phyloP scores from a whole-genome alignment of 148 eudicot species.

The Salicornia ramosissima region DNA sequence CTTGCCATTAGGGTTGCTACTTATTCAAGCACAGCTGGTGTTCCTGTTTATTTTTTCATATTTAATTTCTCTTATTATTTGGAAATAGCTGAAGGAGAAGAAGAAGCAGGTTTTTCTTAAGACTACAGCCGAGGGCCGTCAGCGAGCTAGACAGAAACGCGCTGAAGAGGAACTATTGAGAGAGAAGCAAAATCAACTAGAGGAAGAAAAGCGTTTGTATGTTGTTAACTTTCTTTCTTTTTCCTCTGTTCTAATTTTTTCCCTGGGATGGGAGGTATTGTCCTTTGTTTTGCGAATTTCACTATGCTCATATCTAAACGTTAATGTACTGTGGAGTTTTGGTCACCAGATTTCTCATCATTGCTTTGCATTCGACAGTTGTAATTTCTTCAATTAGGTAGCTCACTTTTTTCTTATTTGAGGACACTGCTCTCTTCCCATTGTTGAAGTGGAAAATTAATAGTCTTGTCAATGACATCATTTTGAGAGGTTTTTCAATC shows the following conservation, averaged over 20 bases:
- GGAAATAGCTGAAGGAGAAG: conserved; percentile 74
- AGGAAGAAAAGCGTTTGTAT: conserved; percentile 87
- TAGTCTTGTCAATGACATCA: too few species aligned
- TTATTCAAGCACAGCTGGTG: background rate
- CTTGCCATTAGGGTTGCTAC: conserved; percentile 1
- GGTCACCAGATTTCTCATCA: background rate
- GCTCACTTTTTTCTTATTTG: background rate
- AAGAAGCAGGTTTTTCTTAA: conserved; percentile 81
- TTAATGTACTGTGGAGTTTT: background rate
- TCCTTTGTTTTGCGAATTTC: background rate
- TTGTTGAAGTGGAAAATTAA: too few species aligned
- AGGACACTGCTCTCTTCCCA: too few species aligned
- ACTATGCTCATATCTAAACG: background rate
- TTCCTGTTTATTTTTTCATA: background rate
- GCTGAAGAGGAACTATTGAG: conserved; percentile 71
- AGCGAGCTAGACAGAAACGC: conserved; percentile 93
- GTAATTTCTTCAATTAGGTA: background rate
- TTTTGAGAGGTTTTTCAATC: too few species aligned
- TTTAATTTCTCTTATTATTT: conserved; percentile 19
- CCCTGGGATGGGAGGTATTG: background rate
- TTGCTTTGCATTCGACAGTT: background rate
- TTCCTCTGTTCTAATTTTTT: background rate
- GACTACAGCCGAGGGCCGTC: conserved; percentile 92
- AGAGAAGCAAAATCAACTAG: conserved; percentile 72
- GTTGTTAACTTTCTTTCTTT: conserved; percentile 24